Percentiles rank a stretch among this genome's conserved stretches.
Evolutionary conservation across 2,329 filamentous ascomycete species (phyloP).

Genomic region (Cladosporium sp.): DNA sequence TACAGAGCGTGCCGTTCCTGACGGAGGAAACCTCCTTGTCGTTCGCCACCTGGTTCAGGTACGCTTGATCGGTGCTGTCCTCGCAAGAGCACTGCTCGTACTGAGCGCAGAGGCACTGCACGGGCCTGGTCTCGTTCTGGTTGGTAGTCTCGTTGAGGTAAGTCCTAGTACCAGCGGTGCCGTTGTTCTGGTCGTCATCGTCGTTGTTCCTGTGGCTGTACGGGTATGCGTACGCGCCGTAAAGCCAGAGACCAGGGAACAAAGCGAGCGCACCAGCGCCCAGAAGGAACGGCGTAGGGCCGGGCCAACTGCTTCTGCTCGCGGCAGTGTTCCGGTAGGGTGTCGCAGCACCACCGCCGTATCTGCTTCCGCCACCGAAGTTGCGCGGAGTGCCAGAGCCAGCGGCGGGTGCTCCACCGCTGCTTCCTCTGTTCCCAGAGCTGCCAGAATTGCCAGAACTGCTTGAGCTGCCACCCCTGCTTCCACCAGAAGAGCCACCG

Average conservation of each 20-base stretch:
- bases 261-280: slow-evolving; percentile 48
- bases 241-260: slow-evolving; percentile 64
- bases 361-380: slow-evolving; percentile 58
- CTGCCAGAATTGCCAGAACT: slow-evolving; percentile 25
- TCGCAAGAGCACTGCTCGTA: slow-evolving; percentile 59
- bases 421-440: slow-evolving; percentile 14
- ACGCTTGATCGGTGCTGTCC: slow-evolving; percentile 57
- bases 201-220: slow-evolving; percentile 57
- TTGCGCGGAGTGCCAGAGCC: slow-evolving; percentile 14
- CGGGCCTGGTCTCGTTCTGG: slow-evolving; percentile 56
- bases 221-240: slow-evolving; percentile 58
- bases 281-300: slow-evolving; percentile 52
- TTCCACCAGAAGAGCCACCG: slow-evolving; percentile 28
- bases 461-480: slow-evolving; percentile 18
- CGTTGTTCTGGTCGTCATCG: slow-evolving; percentile 53
- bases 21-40: slow-evolving; percentile 62
- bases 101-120: slow-evolving; percentile 58
- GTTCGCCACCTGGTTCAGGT: slow-evolving; percentile 54
- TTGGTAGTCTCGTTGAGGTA: slow-evolving; percentile 46
- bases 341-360: slow-evolving; percentile 58
- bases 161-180: slow-evolving; percentile 9
- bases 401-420: too few relatives aligned
- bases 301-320: slow-evolving; percentile 19
- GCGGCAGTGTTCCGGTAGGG: slow-evolving; percentile 58
- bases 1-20: slow-evolving; percentile 58